Evolutionary conservation across 352 stramenopile genomes (phyloP), one percentile per base, ranked within the genome.

Genomic region (Pythium pectinolyticum): DNA sequence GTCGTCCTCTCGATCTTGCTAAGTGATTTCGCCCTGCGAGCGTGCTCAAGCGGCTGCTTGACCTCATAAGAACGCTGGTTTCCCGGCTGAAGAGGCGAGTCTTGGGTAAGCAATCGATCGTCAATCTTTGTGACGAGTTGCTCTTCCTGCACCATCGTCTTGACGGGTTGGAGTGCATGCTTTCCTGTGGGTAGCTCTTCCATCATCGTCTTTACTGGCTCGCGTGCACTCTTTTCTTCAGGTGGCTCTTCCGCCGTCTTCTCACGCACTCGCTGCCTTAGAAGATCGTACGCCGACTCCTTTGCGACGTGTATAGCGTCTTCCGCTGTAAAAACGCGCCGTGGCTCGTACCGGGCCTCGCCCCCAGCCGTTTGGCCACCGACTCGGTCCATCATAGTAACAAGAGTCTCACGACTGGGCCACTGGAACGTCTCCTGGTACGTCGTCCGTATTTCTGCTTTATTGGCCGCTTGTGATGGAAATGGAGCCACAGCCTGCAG

Each of bases 301-400:
- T 72, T 74, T 5, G 79, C 77, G 19, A 88, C 66, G 5, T 63
- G 50, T 39, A 77, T 70, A 15, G 74, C 78, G 4, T 77, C 67
- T 5, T 70, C 27, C 1, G 66, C 75, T 30, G 68, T 73, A 37
- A 78, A 39, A 28, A 86, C 60, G 31, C 47, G 48, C 15, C 47
- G 64, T 40, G 49, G 68, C 28, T 78, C 53, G 41, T 70, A 67
- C n/a, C 57, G 45, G 24, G 57, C 28, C 7, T 32, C 20, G 7
- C 43, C 37, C 2, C 47, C 61, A n/a, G 43, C 61, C 11, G 61
- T 59, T 22, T 69, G 37, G 5, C 52, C 60, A 15, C 60, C 60
- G 10, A 61, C 51, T n/a, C 32, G 45, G n/a, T 60, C 55, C 64
- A 50, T 66, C 34, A 35, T 48, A 5, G 11, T 40, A 24, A n/a